Evolutionary conservation across 2,329 filamentous ascomycete genomes (phyloP), one percentile per base, ranked within the genome.

Genomic region (Cladosporium colombiae): DNA sequence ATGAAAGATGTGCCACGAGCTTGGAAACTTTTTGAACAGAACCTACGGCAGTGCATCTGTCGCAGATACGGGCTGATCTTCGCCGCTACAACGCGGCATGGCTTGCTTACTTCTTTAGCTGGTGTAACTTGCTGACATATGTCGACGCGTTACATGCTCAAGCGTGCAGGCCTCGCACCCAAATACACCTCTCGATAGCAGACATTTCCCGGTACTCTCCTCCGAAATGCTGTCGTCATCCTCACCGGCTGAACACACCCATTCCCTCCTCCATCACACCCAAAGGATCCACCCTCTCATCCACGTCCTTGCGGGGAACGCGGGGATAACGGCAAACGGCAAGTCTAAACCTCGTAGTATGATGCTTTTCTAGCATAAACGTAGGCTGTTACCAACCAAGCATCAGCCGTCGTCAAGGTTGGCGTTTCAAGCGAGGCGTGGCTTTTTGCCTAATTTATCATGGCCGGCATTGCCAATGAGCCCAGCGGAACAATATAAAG

Each of bases 371-470:
- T 29, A 52, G 44, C 59, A 62, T 40, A 25, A 52, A 52, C 21
- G 13, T 18, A 35, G 58, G n/a, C 58, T 52, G 52, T 33, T 35
- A 23, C 6, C 10, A 16, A 46, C 18, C 23, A 62, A 62, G 59
- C 59, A 52, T 52, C 25, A n/a, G 21, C 31, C 33, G 46, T 62
- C 29, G 37, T 50, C 29, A 29, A 11, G 8, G 21, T 21, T 18
- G 44, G 44, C 59, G 40, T 25, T 27, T 29, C 25, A 50, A 16
- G 23, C 27, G 40, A n/a, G 16, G 23, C 44, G 59, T 53, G 59
- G 59, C 59, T 62, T 62, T 61, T 62, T 62, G 59, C 59, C 59
- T 62, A 62, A 61, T 44, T 61, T 40, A 35, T 46, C 25, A 52
- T 52, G n/a, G 11, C 33, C 31, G 37, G 37, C 37, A 59, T 27